Conservation (phyloP, 2,329 filamentous ascomycete genomes). For the Fusarium sp. region DNA sequence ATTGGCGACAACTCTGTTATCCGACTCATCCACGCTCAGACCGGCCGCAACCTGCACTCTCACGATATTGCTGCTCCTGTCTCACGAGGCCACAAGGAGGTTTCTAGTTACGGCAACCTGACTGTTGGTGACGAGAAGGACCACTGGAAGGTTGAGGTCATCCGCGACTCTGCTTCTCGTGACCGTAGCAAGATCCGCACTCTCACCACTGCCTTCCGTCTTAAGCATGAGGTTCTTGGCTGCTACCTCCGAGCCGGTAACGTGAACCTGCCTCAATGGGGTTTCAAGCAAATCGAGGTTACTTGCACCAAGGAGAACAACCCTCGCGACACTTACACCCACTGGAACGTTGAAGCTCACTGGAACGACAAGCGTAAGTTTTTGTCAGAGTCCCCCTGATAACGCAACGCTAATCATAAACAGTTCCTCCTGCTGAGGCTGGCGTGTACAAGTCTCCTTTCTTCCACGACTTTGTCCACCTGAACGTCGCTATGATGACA, state of each 20-base stretch:
- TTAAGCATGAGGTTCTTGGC: conserved; percentile 82
- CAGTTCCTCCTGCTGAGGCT: conserved; percentile 88
- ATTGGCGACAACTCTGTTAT: conserved; percentile 82
- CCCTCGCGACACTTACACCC: conserved; percentile 91
- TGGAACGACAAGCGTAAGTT: conserved; percentile 89
- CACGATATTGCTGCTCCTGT: conserved; percentile 90
- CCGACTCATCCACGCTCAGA: conserved; percentile 92
- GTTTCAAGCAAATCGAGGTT: conserved; percentile 99
- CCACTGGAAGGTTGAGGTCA: conserved; percentile 94
- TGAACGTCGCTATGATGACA: conserved; percentile 99
- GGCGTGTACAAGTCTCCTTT: conserved; percentile 97
- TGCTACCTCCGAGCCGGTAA: conserved; percentile 97
- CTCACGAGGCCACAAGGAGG: conserved; percentile 89
- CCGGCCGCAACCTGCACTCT: conserved; percentile 96
- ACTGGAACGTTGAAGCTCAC: conserved; percentile 99
- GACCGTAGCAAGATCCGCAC: conserved; percentile 89
- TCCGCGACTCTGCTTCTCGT: conserved; percentile 86
- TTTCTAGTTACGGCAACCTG: conserved; percentile 94
- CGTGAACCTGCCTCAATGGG: conserved; percentile 97
- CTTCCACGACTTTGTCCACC: conserved; percentile 95
- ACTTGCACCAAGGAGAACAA: conserved; percentile 95
- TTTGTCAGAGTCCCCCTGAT: background rate
- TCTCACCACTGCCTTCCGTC: conserved; percentile 90
- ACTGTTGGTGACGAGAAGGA: conserved; percentile 98
- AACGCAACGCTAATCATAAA: conserved; percentile 19